phyloP scores from a whole-genome alignment of 202 grass and related monocot genomes.

The Digitaria exilis region DNA sequence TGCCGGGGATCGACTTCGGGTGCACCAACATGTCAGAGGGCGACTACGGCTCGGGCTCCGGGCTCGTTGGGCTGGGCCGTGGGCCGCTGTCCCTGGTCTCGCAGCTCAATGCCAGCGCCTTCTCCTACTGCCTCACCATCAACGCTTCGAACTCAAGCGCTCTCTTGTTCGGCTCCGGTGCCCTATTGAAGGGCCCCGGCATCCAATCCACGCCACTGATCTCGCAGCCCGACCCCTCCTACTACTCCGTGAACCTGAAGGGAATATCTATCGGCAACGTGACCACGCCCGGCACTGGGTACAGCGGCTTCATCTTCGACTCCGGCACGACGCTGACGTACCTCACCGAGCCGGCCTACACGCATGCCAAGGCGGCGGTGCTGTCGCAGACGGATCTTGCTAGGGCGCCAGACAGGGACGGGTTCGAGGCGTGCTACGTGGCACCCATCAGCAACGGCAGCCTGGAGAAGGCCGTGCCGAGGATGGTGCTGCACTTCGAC shows the following conservation, averaged over 20 bases:
- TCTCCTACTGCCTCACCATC: slow-evolving; percentile 41
- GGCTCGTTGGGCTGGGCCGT: background rate
- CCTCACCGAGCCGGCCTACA: slow-evolving; percentile 12
- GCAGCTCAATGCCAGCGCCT: background rate
- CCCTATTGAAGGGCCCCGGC: background rate
- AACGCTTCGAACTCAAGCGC: slow-evolving; percentile 13
- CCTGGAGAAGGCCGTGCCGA: background rate
- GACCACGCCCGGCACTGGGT: background rate
- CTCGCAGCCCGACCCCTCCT: background rate
- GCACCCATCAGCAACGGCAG: background rate
- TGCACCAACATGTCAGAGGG: slow-evolving; percentile 28
- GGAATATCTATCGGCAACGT: slow-evolving; percentile 22
- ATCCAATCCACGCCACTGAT: background rate
- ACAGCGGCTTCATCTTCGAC: background rate
- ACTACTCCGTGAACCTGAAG: slow-evolving; percentile 32
- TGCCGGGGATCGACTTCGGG: slow-evolving; percentile 32
- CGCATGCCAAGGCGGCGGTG: slow-evolving; percentile 1
- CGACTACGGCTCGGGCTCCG: background rate
- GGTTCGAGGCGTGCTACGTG: background rate
- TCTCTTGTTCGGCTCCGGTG: slow-evolving; percentile 26
- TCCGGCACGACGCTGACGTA: slow-evolving; percentile 20
- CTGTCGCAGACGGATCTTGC: slow-evolving; percentile 19
- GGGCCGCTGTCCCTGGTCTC: slow-evolving; percentile 14
- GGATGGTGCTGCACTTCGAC: slow-evolving; percentile 29
- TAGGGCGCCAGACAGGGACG: background rate